Evolutionary conservation across 345 rosid genomes (phyloP), one percentile per base, ranked within the genome.

Genomic region (Gossypium ekmanianum): DNA sequence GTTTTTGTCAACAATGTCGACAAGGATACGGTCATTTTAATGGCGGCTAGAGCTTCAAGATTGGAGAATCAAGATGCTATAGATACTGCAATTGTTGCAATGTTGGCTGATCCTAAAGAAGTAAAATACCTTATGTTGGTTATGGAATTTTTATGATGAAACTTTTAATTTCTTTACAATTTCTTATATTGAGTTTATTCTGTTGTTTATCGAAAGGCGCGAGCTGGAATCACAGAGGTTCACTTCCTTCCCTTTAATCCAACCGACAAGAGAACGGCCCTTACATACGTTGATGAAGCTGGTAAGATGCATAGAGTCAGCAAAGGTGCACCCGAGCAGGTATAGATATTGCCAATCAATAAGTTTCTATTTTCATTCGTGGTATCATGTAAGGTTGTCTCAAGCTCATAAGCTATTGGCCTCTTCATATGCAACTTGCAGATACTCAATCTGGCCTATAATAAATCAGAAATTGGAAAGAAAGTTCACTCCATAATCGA

Each of bases 321-420:
- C 92, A 94, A 94, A 92, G 98, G 98, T 58, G 98, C 98, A 14
- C 98, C 97, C 3, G 97, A 92, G 72, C 94, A 92, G 96, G 97
- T 90, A 80, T 2, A 20, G 11, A 16, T 7, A 18, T 54, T 8
- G 63, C 58, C 51, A 11, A 13, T 20, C 7, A 64, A 2, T 44
- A 44, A 75, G 34, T 52, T 65, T 64, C 61, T 78, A 22, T 62
- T 62, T 62, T 54, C 10, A 6, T 14, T 7, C 57, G 4, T 7
- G 1, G 67, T 20, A 14, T 62, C 45, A 62, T 16, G 16, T 29
- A 62, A 62, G 67, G 45, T 62, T 62, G 45, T 34, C 22, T 29
- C 50, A 41, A n/a, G 39, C 68, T 64, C 26, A 10, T 34, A 34
- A 34, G 45, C 39, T 10, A 70, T 52, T 54, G 24, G 4, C 29